Percentiles rank a stretch among this genome's conserved stretches.
Evolutionary conservation across 1,284 basidiomycete genomes (phyloP).

Genomic region (Rhodotorula sp.): DNA sequence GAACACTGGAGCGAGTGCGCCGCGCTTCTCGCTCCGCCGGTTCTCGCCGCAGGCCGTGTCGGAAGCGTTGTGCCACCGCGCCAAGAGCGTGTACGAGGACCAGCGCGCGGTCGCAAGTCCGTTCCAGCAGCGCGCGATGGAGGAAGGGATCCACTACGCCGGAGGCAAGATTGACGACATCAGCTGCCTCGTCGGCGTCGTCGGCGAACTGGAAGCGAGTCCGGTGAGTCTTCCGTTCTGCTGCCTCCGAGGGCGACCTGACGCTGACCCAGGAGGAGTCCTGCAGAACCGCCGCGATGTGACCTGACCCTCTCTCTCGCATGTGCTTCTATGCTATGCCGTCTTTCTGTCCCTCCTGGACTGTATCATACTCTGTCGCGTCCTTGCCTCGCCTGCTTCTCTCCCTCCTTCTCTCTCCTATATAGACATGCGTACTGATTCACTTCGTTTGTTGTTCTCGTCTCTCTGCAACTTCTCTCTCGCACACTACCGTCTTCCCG

Average conservation of each 20-base stretch:
- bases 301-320: not conserved
- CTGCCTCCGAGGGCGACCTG: too few species aligned
- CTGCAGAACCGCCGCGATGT: constrained; percentile 20
- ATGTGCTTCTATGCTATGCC: too few species aligned
- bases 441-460: too few species aligned
- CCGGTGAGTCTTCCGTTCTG: constrained; percentile 8
- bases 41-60: constrained; percentile 57
- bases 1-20: not conserved
- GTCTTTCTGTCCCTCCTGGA: too few species aligned
- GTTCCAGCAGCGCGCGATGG: constrained; percentile 58
- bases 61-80: constrained; percentile 55
- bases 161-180: constrained; percentile 54
- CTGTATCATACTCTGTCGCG: not conserved
- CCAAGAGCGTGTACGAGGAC: constrained; percentile 55
- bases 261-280: not conserved
- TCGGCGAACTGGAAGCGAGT: constrained; percentile 46
- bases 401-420: not conserved
- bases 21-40: constrained; percentile 42
- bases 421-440: not conserved
- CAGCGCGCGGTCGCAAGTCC: constrained; percentile 54
- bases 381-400: not conserved
- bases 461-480: too few species aligned
- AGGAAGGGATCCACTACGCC: constrained; percentile 56
- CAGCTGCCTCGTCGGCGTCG: constrained; percentile 51
- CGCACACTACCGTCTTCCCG: too few species aligned